phyloP scores from a whole-genome alignment of 164 flowering plant species.

The Sedum album region DNA sequence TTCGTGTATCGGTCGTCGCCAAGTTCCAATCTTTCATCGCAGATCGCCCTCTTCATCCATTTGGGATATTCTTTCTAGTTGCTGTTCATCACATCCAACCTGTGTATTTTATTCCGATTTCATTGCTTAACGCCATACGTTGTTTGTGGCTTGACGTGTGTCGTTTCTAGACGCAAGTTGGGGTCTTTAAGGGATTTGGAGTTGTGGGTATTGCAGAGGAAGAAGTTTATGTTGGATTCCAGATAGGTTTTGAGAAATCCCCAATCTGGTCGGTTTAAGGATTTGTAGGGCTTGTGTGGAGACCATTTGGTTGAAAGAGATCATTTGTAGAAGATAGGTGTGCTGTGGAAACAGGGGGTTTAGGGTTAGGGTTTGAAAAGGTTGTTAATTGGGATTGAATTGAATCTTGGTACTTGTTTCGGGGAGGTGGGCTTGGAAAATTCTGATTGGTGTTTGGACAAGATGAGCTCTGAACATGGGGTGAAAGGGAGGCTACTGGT shows the following conservation, averaged over 20 bases:
- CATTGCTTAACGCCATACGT: neutral
- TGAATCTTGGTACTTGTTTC: conserved; percentile 4
- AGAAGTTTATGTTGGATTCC: neutral
- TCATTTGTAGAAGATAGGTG: neutral
- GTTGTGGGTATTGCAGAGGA: neutral
- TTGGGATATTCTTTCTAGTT: too few relatives aligned
- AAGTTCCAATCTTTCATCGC: neutral
- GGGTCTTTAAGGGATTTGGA: neutral
- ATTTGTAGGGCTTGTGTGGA: neutral
- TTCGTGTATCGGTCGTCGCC: neutral
- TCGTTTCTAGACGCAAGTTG: too few relatives aligned
- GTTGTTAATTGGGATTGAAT: neutral
- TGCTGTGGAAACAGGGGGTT: neutral
- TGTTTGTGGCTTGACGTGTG: neutral
- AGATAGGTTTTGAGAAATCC: neutral
- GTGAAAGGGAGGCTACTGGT: conserved; percentile 61
- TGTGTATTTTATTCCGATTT: neutral
- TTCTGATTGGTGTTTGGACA: conserved; percentile 15
- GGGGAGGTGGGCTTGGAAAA: conserved; percentile 6
- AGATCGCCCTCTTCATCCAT: conserved; percentile 8
- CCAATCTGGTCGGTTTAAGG: neutral
- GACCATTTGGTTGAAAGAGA: neutral
- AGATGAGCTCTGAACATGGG: conserved; percentile 56
- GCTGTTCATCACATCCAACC: conserved; percentile 2
- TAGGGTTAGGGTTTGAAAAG: neutral